Evolutionary conservation across 768 basidiomycete genomes (phyloP), one percentile per base, ranked within the genome.

Genomic region (Mycena galopus): DNA sequence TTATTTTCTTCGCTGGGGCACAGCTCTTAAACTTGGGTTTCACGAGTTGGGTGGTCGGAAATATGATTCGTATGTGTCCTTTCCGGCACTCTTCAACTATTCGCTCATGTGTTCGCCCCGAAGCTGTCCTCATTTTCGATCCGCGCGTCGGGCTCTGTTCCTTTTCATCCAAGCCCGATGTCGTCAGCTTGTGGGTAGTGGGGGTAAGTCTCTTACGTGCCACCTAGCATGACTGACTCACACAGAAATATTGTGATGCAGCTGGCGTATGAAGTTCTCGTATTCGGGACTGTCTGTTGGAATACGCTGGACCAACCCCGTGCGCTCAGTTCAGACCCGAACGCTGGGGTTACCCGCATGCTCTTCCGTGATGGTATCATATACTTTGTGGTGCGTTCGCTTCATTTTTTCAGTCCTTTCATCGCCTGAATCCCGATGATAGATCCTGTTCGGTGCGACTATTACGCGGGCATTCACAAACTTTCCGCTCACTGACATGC

Each of bases 221-320:
- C n/a, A n/a, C n/a, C n/a, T n/a, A n/a, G n/a, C n/a, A n/a, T n/a
- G n/a, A n/a, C n/a, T n/a, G n/a, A n/a, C n/a, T n/a, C n/a, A n/a
- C n/a, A n/a, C n/a, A n/a, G n/a, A n/a, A n/a, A n/a, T n/a, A n/a
- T n/a, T n/a, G n/a, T n/a, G n/a, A 5, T 19, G 33, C 23, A 82
- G 81, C 74, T 81, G 3, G 74, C 47, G 3, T 82, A 79, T 11
- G 82, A 83, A 56, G 17, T 77, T 16, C 73, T 83, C 71, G 55
- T 83, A 8, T 82, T 82, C 58, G 9, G 74, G 42, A 77, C 76
- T 56, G 76, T 76, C 1, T 65, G 75, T 10, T 80, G 82, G 80
- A 82, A 82, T 19, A 73, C 79, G 1, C 65, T 81, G 19, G 78
- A 81, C 55, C 74, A 61, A 32, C 81, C 82, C 0, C 72, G 67